Percentiles rank a stretch among this genome's conserved stretches.
These are phyloP conservation scores for Solanum phureja DNA, from an alignment of 257 asterid species.

Conservation along the genomic window DNA sequence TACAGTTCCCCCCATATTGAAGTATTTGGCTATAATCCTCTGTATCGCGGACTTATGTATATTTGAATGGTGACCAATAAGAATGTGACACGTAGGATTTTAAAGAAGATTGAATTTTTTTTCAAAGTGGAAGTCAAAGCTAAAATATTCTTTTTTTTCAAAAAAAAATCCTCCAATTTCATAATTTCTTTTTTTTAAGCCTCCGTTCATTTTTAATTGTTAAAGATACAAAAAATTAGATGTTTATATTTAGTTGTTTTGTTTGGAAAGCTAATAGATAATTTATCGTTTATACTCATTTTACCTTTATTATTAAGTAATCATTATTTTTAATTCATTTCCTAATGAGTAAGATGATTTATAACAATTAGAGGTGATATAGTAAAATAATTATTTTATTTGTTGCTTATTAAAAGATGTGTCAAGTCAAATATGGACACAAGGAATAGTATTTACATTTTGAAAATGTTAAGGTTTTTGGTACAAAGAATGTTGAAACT, in stretches of 20 bases:
- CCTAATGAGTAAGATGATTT: not conserved
- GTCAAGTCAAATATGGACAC: not conserved
- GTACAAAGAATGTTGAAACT: not conserved
- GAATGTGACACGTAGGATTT: not conserved
- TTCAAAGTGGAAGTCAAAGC: not conserved
- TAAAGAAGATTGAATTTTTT: not conserved
- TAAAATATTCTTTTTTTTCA: not conserved
- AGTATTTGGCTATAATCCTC: slow-evolving; percentile 15
- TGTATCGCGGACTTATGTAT: slow-evolving; percentile 14
- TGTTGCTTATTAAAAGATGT: not conserved
- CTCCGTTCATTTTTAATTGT: not conserved
- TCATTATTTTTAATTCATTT: not conserved
- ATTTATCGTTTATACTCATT: not conserved
- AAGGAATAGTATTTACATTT: not conserved
- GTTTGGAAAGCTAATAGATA: not conserved
- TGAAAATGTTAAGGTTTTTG: not conserved
- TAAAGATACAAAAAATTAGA: not conserved
- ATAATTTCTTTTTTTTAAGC: no score
- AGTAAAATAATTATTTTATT: not conserved
- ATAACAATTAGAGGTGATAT: not conserved
- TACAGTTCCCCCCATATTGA: slow-evolving; percentile 34
- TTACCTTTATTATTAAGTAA: no score
- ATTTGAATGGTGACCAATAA: not conserved
- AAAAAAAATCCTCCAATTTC: not conserved
- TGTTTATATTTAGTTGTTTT: not conserved